Evolutionary conservation across 345 rosid genomes (phyloP).

Genomic region (Gynandropsis gynandra): DNA sequence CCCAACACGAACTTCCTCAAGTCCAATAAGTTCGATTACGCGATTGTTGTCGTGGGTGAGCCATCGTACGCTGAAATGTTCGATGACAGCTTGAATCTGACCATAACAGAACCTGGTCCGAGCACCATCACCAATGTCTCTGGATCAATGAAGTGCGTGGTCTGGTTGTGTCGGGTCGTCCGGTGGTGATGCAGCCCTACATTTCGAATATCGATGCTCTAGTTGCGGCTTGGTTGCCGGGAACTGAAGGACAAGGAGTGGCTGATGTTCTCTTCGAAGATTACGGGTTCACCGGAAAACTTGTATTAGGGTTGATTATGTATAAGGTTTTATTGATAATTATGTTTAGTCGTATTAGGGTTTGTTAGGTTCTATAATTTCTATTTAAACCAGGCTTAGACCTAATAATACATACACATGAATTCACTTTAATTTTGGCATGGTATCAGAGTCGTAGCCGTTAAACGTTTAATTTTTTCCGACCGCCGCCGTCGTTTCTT

Average conservation of each 20-base stretch:
- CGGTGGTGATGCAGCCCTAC: conserved; percentile 50
- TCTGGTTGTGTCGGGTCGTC: conserved; percentile 52
- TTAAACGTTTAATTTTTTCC: no score
- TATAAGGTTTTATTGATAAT: no score
- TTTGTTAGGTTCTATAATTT: no score
- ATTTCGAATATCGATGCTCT: conserved; percentile 39
- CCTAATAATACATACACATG: no score
- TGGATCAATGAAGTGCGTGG: conserved; percentile 45
- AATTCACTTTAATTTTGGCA: no score
- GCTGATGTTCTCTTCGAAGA: conserved; percentile 46
- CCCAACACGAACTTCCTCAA: conserved; percentile 44
- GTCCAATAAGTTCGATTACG: conserved; percentile 49
- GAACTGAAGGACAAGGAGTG: conserved; percentile 67
- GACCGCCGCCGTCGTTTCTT: no score
- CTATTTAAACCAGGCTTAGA: no score
- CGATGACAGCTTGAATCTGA: conserved; percentile 46
- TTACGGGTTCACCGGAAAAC: conserved; percentile 35
- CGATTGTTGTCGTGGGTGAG: conserved; percentile 63
- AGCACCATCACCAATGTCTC: conserved; percentile 50
- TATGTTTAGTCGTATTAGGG: no score
- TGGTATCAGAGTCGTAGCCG: no score
- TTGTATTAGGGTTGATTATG: no score
- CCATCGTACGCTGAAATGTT: conserved; percentile 49
- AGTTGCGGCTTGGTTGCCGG: conserved; percentile 63
- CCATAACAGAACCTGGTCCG: conserved; percentile 49